Conservation (phyloP, 164 flowering plant genomes). For the Nelumbo lutea region DNA sequence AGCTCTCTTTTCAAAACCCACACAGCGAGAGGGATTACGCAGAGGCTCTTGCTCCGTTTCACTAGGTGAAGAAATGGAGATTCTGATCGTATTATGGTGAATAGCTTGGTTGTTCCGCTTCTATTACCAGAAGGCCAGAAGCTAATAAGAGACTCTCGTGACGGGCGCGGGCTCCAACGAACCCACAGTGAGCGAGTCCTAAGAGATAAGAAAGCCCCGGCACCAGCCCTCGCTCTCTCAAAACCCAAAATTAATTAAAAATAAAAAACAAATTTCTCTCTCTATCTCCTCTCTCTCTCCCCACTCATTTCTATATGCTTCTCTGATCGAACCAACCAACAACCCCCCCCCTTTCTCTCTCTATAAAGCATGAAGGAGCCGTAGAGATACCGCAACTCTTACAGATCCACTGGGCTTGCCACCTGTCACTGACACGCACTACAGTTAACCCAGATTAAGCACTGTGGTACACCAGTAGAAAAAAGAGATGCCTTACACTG, state of each 20-base stretch:
- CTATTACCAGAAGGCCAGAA: background rate
- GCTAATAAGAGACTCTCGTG: conserved; percentile 15
- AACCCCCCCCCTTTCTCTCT: too few species aligned
- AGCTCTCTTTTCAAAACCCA: background rate
- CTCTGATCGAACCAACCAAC: too few species aligned
- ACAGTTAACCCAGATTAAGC: conserved; percentile 2
- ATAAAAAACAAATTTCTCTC: background rate
- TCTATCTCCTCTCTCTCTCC: background rate
- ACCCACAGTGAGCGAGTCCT: background rate
- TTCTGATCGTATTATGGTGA: background rate
- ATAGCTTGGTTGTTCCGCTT: background rate
- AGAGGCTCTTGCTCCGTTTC: background rate
- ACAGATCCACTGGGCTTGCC: background rate
- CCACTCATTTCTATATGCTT: background rate
- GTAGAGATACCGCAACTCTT: conserved; percentile 5
- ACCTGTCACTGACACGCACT: background rate
- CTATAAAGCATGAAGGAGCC: background rate
- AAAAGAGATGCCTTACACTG: background rate
- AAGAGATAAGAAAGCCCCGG: background rate
- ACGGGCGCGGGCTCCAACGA: conserved; percentile 22
- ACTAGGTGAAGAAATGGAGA: background rate
- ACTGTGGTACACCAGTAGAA: conserved; percentile 3
- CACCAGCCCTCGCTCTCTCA: background rate
- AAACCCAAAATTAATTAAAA: background rate
- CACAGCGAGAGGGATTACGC: background rate